phyloP scores from a whole-genome alignment of 2,329 filamentous ascomycete species.

The Microsporum ferrugineum region DNA sequence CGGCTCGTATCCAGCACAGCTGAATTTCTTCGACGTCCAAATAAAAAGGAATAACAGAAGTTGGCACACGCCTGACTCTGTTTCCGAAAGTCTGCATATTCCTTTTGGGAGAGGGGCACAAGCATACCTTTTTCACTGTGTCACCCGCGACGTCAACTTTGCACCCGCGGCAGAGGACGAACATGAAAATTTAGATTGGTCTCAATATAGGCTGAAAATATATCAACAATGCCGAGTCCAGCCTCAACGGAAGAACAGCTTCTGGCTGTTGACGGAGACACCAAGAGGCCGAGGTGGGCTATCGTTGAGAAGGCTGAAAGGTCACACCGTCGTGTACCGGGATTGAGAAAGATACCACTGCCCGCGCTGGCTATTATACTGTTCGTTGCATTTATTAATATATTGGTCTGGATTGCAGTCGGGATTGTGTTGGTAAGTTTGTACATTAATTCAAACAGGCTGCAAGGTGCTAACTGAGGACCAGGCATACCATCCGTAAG shows the following conservation, averaged over 20 bases:
- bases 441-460: neutral
- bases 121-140: neutral
- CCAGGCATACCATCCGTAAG: constrained; percentile 6
- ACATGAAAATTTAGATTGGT: too few relatives aligned
- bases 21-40: neutral
- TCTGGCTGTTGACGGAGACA: neutral
- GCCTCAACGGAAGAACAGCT: neutral
- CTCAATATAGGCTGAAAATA: too few relatives aligned
- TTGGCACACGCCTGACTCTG: neutral
- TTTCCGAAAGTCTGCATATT: neutral
- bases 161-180: too few relatives aligned
- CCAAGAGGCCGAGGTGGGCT: constrained; percentile 12
- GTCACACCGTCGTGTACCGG: constrained; percentile 44
- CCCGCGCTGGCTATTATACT: constrained; percentile 47
- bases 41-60: neutral
- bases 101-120: neutral
- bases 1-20: neutral
- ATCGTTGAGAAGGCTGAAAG: constrained; percentile 31
- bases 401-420: constrained; percentile 47
- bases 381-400: constrained; percentile 43
- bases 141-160: neutral
- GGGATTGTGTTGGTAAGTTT: constrained; percentile 45
- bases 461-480: neutral
- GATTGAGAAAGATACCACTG: constrained; percentile 46
- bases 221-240: neutral